Base-by-base conservation (phyloP, 75 land plant genomes). In the Cupressus sempervirens region DNA sequence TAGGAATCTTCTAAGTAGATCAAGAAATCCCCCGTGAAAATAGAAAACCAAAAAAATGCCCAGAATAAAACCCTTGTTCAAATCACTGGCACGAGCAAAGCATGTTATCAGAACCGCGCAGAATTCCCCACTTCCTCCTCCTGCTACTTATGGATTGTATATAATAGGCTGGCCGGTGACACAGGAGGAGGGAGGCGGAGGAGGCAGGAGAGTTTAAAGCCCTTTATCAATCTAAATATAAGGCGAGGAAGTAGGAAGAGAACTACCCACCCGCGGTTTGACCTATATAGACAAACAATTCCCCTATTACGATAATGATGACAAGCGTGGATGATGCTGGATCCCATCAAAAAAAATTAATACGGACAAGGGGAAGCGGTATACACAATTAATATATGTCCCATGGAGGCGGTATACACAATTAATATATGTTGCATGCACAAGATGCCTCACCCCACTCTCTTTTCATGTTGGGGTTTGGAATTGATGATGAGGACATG, bases 41-140 rank as follows among this genome's bases (percentile, higher is more conserved):
- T 7, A 36, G 14, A 45, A 45, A 9, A 41, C 0, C 45, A 9
- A 32, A 26, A 32, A 26, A n/a, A 16, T 23, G 32, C 50, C 26
- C 23, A 38, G 38, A 75, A 15, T 16, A 36, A 13, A 15, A 34
- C 41, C 41, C 32, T 3, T 13, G 14, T 14, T 38, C n/a, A 38
- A 36, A 36, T 4, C 46, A 40, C 46, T 10, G 14, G 30, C n/a
- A 79, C 3, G 45, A 11, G 23, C 45, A 23, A n/a, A 12, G 32
- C 9, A 79, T 79, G 8, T 23, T 26, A 77, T 7, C 48, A 43
- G 13, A 77, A 12, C 11, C 38, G n/a, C 45, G 4, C 3, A 8
- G 13, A 79, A 45, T 26, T 79, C 81, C 81, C 81, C 81, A 45
- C 81, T 79, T 45, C 81, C 81, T 79, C 81, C 50, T 45, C 48